Base-by-base conservation (phyloP, 202 grass and related monocot genomes). In the Schoenoplectus triqueter region DNA sequence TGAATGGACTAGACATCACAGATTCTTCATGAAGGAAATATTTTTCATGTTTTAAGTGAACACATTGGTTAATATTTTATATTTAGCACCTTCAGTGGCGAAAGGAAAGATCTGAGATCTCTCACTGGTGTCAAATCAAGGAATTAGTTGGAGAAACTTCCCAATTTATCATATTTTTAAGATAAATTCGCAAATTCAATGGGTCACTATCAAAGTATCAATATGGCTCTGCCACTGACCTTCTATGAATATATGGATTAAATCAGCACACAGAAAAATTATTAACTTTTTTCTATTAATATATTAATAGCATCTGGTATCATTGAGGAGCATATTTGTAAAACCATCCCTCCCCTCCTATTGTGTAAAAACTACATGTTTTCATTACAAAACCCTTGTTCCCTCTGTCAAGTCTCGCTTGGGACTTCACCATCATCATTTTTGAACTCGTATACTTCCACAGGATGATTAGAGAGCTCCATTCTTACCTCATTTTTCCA, bases 321-420 rank as follows among this genome's bases (percentile, higher is more conserved):
- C 13, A 42, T 56, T 42, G 54, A 78, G 74, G 74, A 78, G 14
- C 54, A 60, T 59, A 57, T 17, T 60, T 78, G 52, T 44, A 61
- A 79, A 79, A 57, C 6, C 52, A 59, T 59, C 73, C 52, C 69
- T 55, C 75, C 69, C 75, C 75, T 42, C 55, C 52, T 79, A 79
- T 79, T 78, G 55, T 79, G 75, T 61, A 61, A 77, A 21, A 77
- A 69, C 84, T 78, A 78, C 62, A 54, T 14, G 42, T 82, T 66
- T 82, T 15, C 80, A 67, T 31, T 17, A 66, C 60, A 51, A 21
- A 48, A 82, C 42, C 62, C 39, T 21, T 49, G 15, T 22, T 45
- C 19, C 44, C 18, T 55, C 42, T 17, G 65, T 83, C 64, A 66
- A 44, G 47, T 83, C 20, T 20, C 49, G 7, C 46, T 71, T 19